phyloP scores from a whole-genome alignment of 768 basidiomycete species.

The Lactifluus pinguis region DNA sequence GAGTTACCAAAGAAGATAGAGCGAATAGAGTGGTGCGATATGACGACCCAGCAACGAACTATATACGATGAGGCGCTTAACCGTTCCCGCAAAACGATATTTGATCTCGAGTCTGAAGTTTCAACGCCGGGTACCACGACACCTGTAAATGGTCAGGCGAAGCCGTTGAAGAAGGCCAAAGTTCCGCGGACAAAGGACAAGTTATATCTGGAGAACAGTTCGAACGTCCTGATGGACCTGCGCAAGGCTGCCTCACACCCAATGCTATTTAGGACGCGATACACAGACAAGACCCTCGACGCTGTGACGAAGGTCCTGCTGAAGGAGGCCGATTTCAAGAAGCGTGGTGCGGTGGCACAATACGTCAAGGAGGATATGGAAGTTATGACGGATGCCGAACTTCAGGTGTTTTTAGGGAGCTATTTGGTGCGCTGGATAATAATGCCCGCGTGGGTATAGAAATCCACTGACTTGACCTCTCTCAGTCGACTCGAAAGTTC shows the following conservation, averaged over 20 bases:
- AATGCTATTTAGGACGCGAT: conserved; percentile 85
- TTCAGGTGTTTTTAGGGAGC: conserved; percentile 75
- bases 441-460: neutral
- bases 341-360: conserved; percentile 67
- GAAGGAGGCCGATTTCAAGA: conserved; percentile 88
- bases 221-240: conserved; percentile 95
- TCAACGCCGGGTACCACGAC: conserved; percentile 27
- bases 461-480: neutral
- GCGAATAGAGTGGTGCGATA: conserved; percentile 89
- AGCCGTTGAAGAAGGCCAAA: conserved; percentile 39
- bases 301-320: conserved; percentile 74
- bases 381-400: conserved; percentile 96
- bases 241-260: conserved; percentile 96
- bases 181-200: conserved; percentile 48
- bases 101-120: conserved; percentile 34
- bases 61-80: conserved; percentile 83
- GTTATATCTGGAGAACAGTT: conserved; percentile 67
- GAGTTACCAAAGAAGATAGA: conserved; percentile 92
- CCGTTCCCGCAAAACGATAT: conserved; percentile 73
- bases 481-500: conserved; percentile 62
- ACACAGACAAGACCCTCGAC: conserved; percentile 66
- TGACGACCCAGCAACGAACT: conserved; percentile 73
- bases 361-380: conserved; percentile 96
- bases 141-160: conserved; percentile 23
- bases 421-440: conserved; percentile 58